Base-by-base conservation (phyloP, 257 asterid genomes). In the Dorcoceras hygrometricum region DNA sequence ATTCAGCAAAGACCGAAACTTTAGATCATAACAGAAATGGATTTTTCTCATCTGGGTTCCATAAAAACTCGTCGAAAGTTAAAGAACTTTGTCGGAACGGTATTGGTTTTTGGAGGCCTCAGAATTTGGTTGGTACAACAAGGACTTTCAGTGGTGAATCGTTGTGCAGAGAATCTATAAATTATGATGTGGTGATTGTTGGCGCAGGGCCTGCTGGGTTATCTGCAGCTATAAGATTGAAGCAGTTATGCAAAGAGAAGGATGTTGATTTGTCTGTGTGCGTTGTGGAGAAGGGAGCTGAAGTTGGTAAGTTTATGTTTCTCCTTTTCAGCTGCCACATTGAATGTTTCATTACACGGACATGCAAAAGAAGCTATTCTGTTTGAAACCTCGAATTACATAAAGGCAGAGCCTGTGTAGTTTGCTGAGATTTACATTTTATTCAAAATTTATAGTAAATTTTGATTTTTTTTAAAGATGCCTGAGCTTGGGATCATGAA, bases 171-270 rank as follows among this genome's bases (percentile, higher is more conserved):
- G 99, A 93, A 72, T 77, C 82, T 54, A 71, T 94, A 71, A 78
- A 87, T 16, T 94, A 94, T 75, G 99, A 94, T 71, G 96, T 86
- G 69, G 96, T 94, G 73, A 82, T 94, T 69, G 95, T 94, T 74
- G 99, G 99, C 68, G 99, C 95, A 6, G 99, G 99, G 1, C 97
- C 99, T 54, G 96, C 99, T 76, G 99, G 99, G 8, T 71, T 94
- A 57, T 94, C 99, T 3, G 96, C 99, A 8, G 99, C 99, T 29
- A 90, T 94, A 66, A 81, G 79, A 66, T 75, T 94, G 84, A 94
- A 94, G 80, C 99, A 94, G 32, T 68, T 94, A 62, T 88, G 99
- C 81, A 77, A 74, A 71, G 85, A 83, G 69, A 90, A 82, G 8
- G 86, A 85, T 69, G 82, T 82, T 64, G 93, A 94, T 79, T 75